Conservation (phyloP, 1,284 basidiomycete species). For the Sporisorium reilianum region DNA sequence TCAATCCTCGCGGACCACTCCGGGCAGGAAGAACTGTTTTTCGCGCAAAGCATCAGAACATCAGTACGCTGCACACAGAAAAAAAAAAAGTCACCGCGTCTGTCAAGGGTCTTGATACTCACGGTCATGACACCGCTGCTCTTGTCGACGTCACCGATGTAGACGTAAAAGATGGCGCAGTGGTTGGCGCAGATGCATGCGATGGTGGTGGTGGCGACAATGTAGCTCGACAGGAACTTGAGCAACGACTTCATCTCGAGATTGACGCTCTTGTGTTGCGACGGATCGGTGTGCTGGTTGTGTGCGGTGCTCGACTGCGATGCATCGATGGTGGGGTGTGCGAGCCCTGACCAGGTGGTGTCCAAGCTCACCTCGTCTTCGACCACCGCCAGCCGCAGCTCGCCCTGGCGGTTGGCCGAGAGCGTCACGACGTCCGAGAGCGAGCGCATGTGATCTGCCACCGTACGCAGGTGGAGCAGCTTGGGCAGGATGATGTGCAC, state of each 20-base stretch:
- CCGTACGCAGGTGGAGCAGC: slow-evolving; percentile 61
- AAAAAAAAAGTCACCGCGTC: not conserved
- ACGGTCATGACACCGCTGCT: slow-evolving; percentile 54
- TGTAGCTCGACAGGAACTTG: slow-evolving; percentile 65
- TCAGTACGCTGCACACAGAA: not conserved
- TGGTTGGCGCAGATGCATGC: slow-evolving; percentile 66
- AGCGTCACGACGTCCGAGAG: slow-evolving; percentile 59
- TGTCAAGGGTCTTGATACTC: slow-evolving; percentile 16
- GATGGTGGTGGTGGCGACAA: slow-evolving; percentile 65
- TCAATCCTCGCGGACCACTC: slow-evolving; percentile 49
- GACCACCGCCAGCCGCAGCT: slow-evolving; percentile 46
- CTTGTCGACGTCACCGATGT: slow-evolving; percentile 63
- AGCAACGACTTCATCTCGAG: slow-evolving; percentile 65
- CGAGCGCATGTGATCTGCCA: slow-evolving; percentile 65
- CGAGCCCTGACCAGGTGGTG: slow-evolving; percentile 65
- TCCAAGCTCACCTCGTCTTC: slow-evolving; percentile 61
- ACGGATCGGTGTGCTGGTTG: slow-evolving; percentile 27
- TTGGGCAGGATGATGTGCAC: slow-evolving; percentile 66
- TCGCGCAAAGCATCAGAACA: not conserved
- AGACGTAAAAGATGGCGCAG: slow-evolving; percentile 69
- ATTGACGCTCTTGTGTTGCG: slow-evolving; percentile 54
- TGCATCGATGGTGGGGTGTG: slow-evolving; percentile 52
- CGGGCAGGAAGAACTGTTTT: slow-evolving; percentile 49
- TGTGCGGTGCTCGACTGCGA: slow-evolving; percentile 38
- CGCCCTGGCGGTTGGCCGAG: slow-evolving; percentile 59